A percentile compares a stretch with the other conserved stretches of the same genome.
Evolutionary conservation across 169 alveolate species (phyloP).

Genomic region (Eimeria praecox): DNA sequence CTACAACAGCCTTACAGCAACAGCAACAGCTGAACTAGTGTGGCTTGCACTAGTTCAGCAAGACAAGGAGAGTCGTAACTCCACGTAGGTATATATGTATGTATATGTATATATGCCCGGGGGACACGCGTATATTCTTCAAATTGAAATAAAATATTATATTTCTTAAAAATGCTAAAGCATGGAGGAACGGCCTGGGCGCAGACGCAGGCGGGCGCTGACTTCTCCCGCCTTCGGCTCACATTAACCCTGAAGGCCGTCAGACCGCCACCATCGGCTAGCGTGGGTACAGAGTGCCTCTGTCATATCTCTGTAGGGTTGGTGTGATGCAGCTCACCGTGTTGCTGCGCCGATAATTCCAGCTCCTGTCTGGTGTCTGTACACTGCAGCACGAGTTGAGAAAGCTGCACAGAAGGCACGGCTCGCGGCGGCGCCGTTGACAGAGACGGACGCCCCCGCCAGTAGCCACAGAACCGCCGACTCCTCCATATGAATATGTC

Average conservation of each 20-base stretch:
- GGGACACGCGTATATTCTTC: background rate
- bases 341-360: background rate
- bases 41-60: background rate
- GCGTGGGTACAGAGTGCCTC: background rate
- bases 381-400: slow-evolving; percentile 30
- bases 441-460: background rate
- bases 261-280: background rate
- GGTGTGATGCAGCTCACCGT: background rate
- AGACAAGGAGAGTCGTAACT: background rate
- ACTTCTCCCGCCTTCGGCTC: slow-evolving; percentile 33
- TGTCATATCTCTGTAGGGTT: background rate
- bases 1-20: background rate
- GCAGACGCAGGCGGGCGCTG: background rate
- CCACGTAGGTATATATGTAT: background rate
- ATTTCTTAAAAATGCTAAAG: background rate
- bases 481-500: background rate
- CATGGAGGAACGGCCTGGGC: background rate
- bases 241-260: slow-evolving; percentile 9
- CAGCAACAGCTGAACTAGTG: no score
- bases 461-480: background rate
- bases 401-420: slow-evolving; percentile 13
- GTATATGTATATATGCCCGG: background rate
- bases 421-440: background rate
- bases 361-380: background rate
- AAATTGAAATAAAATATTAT: background rate